Percentiles rank a stretch among this genome's conserved stretches.
Conservation (phyloP, 2,329 filamentous ascomycete genomes). For the Phyllosticta paracitricarpa region DNA sequence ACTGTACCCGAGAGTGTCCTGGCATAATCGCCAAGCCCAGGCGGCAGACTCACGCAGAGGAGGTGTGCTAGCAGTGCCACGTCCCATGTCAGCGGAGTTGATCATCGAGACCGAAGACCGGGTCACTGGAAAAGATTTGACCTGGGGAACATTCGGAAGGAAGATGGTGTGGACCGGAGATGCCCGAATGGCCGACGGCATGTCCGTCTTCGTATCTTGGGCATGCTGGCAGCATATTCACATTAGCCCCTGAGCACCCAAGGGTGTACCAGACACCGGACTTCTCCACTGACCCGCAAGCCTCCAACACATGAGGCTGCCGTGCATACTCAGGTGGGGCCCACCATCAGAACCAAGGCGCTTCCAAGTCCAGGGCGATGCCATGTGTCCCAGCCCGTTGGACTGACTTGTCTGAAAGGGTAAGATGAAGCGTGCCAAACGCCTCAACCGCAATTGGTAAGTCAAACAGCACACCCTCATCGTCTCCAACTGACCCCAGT, state of each 20-base stretch:
- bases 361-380: neutral
- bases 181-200: neutral
- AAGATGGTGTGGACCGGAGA: neutral
- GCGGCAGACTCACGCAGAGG: neutral
- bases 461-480: neutral
- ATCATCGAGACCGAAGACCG: neutral
- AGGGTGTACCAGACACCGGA: neutral
- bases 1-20: neutral
- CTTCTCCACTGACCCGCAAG: neutral
- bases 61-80: neutral
- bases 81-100: neutral
- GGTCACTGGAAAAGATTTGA: neutral
- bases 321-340: neutral
- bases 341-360: neutral
- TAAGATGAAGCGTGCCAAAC: neutral
- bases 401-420: neutral
- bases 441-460: neutral
- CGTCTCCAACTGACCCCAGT: neutral
- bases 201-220: neutral
- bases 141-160: neutral
- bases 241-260: neutral
- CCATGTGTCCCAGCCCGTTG: neutral
- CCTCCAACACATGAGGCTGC: neutral
- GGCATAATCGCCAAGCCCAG: neutral
- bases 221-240: neutral